Evolutionary conservation across 208 protist species (phyloP).

Genomic region (Crithidia fasciculata): DNA sequence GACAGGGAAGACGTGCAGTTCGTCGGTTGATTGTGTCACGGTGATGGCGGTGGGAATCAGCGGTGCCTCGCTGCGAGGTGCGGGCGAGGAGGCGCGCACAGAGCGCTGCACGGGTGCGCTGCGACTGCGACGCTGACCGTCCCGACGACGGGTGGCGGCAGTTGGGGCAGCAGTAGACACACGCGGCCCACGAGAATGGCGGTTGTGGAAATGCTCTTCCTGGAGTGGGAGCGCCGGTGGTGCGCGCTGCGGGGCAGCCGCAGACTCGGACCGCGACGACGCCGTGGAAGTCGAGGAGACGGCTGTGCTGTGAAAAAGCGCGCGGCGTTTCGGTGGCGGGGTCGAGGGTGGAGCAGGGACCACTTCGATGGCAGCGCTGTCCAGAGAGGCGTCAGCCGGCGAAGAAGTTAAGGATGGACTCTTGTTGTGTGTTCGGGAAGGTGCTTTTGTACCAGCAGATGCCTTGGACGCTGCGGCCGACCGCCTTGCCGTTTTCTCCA

Average conservation of each 20-base stretch:
- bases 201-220: neutral
- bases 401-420: neutral
- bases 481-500: too few species aligned
- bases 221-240: slow-evolving; percentile 19
- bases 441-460: too few species aligned
- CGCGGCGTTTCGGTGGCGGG: slow-evolving; percentile 11
- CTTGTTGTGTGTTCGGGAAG: too few species aligned
- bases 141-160: neutral
- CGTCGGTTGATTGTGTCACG: neutral
- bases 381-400: neutral
- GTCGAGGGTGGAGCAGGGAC: slow-evolving; percentile 1
- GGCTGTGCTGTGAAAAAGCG: slow-evolving; percentile 11
- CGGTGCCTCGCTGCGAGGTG: neutral
- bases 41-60: too few species aligned
- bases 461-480: too few species aligned
- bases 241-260: neutral
- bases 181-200: too few species aligned
- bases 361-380: neutral
- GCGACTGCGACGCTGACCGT: slow-evolving; percentile 8
- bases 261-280: neutral
- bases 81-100: neutral
- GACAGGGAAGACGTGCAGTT: slow-evolving; percentile 37
- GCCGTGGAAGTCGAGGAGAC: neutral
- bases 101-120: slow-evolving; percentile 7
- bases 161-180: too few species aligned